Conservation (phyloP, 805 yeast genomes). For the Metschnikowia hibisci region DNA sequence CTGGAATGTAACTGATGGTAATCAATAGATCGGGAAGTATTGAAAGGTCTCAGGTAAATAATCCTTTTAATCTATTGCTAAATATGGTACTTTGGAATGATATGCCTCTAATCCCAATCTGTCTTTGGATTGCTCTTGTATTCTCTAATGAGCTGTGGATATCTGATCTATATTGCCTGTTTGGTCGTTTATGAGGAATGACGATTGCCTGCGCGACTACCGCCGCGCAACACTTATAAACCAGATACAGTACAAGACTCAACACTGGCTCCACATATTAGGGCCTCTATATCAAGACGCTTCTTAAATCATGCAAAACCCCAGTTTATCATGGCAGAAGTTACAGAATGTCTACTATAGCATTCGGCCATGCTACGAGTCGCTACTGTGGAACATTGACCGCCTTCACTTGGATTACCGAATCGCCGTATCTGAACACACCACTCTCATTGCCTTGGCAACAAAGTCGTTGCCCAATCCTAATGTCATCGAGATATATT, state of each 20-base stretch:
- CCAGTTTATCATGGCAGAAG: conserved; percentile 70
- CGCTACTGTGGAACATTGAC: conserved; percentile 47
- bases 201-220: too few relatives aligned
- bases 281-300: not conserved
- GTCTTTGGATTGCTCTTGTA: too few relatives aligned
- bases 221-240: not conserved
- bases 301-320: conserved; percentile 23
- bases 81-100: not conserved
- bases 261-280: not conserved
- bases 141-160: too few relatives aligned
- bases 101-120: too few relatives aligned
- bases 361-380: conserved; percentile 51
- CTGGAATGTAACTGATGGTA: not conserved
- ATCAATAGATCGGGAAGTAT: not conserved
- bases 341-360: conserved; percentile 68
- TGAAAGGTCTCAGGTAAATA: not conserved
- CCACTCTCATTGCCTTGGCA: conserved; percentile 54
- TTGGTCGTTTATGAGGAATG: too few relatives aligned
- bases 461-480: conserved; percentile 35
- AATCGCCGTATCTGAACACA: conserved; percentile 48
- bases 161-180: too few relatives aligned
- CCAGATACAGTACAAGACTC: not conserved
- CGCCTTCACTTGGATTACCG: conserved; percentile 35
- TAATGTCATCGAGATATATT: conserved; percentile 35
- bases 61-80: too few relatives aligned